Base-by-base conservation (phyloP, 306 rosid genomes). In the Begonia fuchsioides region DNA sequence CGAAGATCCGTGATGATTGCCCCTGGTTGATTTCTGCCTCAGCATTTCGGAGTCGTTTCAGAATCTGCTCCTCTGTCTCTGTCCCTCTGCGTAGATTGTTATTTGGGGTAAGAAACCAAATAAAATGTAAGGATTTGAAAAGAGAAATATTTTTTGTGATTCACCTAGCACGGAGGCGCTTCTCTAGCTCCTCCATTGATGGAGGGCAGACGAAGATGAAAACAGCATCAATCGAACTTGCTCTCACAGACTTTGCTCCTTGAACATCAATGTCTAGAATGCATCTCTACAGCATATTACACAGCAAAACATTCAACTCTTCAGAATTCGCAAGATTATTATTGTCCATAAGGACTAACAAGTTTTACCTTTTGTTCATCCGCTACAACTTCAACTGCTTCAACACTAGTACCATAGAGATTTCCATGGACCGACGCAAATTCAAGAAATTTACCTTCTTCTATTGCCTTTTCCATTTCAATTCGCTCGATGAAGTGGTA, bases 221-320 rank as follows among this genome's bases (percentile, higher is more conserved):
- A 52, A 82, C 54, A 51, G 96, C 96, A 45, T 92, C 96, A 55
- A 92, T 72, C 41, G 93, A 71, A 66, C 80, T 77, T 57, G 81
- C 74, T 75, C 60, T 75, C 71, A 92, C 94, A 0, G 92, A 82
- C 68, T 74, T 75, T 35, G 98, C 98, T 15, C 98, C 98, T 85
- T 92, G 98, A 61, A 92, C 96, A 61, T 92, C 98, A 52, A 92
- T 92, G 77, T 92, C 98, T 15, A 92, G 95, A 69, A 92, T 85
- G 57, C 98, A 92, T 62, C 80, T 75, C 98, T 92, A 68, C 60
- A 75, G 7, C 66, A 62, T 19, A 41, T 47, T 69, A n/a, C n/a
- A 44, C 46, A 45, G 55, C n/a, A 54, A 16, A 11, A n/a, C 45
- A 35, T 46, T 48, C 45, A 64, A 51, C 38, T 55, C 53, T 38